Percentiles rank a stretch among this genome's conserved stretches.
phyloP scores from a whole-genome alignment of 352 stramenopile genomes.

The Pilasporangium apinafurcum region DNA sequence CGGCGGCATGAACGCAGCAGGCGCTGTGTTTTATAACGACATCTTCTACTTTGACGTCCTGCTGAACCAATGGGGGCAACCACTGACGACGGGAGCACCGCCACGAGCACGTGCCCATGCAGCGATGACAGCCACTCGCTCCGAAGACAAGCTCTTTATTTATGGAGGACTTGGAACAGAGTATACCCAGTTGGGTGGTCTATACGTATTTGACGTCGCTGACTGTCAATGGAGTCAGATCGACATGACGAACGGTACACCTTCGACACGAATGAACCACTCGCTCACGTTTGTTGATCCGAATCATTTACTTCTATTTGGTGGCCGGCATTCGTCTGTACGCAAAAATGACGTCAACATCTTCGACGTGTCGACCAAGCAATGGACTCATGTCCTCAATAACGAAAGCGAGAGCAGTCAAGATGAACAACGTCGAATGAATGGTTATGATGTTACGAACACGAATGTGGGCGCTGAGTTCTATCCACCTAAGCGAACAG shows the following conservation, averaged over 20 bases:
- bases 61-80: slow-evolving; percentile 54
- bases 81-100: slow-evolving; percentile 13
- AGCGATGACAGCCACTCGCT: slow-evolving; percentile 31
- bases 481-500: slow-evolving; percentile 23
- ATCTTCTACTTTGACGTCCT: slow-evolving; percentile 67
- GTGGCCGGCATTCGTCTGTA: slow-evolving; percentile 29
- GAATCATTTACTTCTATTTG: slow-evolving; percentile 54
- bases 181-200: slow-evolving; percentile 47
- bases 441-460: slow-evolving; percentile 1
- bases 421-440: slow-evolving; percentile 2
- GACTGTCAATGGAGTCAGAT: slow-evolving; percentile 53
- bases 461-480: slow-evolving; percentile 1
- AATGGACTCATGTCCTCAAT: slow-evolving; percentile 23
- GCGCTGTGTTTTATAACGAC: slow-evolving; percentile 53
- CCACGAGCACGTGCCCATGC: slow-evolving; percentile 46
- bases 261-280: slow-evolving; percentile 51
- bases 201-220: slow-evolving; percentile 50
- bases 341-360: slow-evolving; percentile 55
- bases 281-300: slow-evolving; percentile 42
- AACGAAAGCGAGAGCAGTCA: neutral
- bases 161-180: too few species aligned
- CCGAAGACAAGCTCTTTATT: slow-evolving; percentile 51
- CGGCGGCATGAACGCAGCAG: slow-evolving; percentile 50
- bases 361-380: slow-evolving; percentile 25
- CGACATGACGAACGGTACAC: slow-evolving; percentile 19